Evolutionary conservation across 148 eudicot genomes (phyloP), one percentile per base, ranked within the genome.

Genomic region (Beta vulgaris): DNA sequence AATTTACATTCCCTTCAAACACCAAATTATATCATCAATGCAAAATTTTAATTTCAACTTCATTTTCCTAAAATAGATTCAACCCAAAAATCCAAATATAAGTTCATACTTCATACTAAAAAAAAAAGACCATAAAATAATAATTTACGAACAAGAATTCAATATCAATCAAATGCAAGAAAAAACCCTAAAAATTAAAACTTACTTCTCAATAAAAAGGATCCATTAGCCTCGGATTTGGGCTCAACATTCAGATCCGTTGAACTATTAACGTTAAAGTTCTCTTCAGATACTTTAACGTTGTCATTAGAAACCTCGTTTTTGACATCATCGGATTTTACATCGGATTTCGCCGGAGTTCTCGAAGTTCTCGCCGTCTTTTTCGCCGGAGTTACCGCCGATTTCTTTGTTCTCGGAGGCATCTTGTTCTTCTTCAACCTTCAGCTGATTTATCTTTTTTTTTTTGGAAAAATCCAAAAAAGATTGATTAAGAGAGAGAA

Each of bases 391-490:
- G 89, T 81, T n/a, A 84, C 69, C 58, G 78, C 73, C 53, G 84
- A 68, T 77, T 80, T 89, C 83, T 80, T 91, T 67, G 82, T 29
- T 74, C 75, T 84, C 6, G 92, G 96, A 72, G 91, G 92, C 96
- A 91, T 91, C 55, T 65, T 60, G 43, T 36, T 43, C 29, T 60
- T 63, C 60, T 64, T 64, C 49, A 15, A 51, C 26, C 26, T 60
- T 60, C 14, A 9, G 6, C n/a, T n/a, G 23, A 1, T 13, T 18
- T n/a, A 7, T 19, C 7, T 2, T 49, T 49, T 51, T 0, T 51
- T 21, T 31, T 15, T 0, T 8, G 53, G 49, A 9, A 9, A 43
- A 26, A 73, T 19, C 31, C 14, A 14, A 40, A 23, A 12, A 1
- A 29, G 43, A 18, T 28, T 40, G 12, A 67, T 34, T 3, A 55